Base-by-base conservation (phyloP, 371 early-diverging fungal species). In the Dentiscutata heterogama region DNA sequence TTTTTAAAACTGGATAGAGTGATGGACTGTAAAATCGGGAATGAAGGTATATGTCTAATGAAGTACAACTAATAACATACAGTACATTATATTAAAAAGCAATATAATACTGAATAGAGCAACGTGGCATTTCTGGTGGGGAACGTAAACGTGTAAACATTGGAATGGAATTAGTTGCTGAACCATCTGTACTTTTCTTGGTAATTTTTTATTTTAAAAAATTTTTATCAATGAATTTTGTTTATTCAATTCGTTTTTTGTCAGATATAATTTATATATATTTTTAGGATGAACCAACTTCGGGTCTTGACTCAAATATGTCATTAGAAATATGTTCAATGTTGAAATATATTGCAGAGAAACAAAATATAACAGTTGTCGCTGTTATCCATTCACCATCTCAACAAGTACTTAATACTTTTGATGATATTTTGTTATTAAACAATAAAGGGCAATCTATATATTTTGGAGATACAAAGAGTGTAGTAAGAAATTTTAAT, bases 381-480 rank as follows among this genome's bases (percentile, higher is more conserved):
- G 94, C 96, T 82, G 74, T 74, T 54, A 97, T 98, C 39, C 99
- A 99, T 84, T 98, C 98, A 84, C 99, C 99, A 10, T 91, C 98
- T 10, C 93, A 94, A 14, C 95, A 98, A 81, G 96, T 98, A 53
- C 95, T 95, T 64, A 88, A 93, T 29, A 86, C 95, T 80, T 97
- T 99, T 88, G 97, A 98, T 88, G 91, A 93, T 31, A 35, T 74
- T n/a, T 87, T 98, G 11, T 86, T 98, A 13, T 87, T 99, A 29
- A 87, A 98, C 65, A 92, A 95, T 27, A 95, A 94, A 31, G 97
- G 97, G 1, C 89, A 90, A 58, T 87, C 94, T 42, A 91, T 95
- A 50, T 98, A 94, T 83, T 94, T 95, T 11, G 97, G 97, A 2
- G 86, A 88, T 42, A 91, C 93, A 10, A 29, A 80, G 0, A 83